Base-by-base conservation (phyloP, 176 grass and related monocot genomes). In the Bonia amplexicaulis region DNA sequence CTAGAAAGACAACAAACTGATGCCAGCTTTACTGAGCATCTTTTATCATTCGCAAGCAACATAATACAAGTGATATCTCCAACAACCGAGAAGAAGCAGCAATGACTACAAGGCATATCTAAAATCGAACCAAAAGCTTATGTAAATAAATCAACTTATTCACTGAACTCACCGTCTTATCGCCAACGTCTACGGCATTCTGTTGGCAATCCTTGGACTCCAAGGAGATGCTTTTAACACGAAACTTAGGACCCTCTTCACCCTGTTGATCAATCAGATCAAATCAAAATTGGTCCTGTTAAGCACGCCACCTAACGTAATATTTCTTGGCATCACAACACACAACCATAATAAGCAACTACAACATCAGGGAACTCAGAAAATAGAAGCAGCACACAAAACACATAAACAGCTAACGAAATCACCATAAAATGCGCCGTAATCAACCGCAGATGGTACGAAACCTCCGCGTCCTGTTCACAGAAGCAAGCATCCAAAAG, bases 221-320 rank as follows among this genome's bases (percentile, higher is more conserved):
- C 37, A 55, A 73, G 48, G 46, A 26, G 47, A 58, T 46, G 12
- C 44, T 79, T 27, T 87, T 73, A 31, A 92, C 41, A 65, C 81
- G 31, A 80, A 88, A 74, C 82, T 86, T 88, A 15, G 88, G 88
- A 58, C 85, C 90, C 70, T 95, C 93, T 75, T 95, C 90, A 75
- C 93, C 93, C 93, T 95, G 85, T 73, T 69, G 27, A 71, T 60
- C 29, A 48, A 69, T 58, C 31, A 44, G 46, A 69, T 63, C 52
- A 44, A 64, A 84, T 40, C 5, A 69, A 65, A 54, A 60, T 46
- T 23, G 19, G 57, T 0, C 26, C 17, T 17, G 76, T 55, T 61
- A 19, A 69, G 40, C 42, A 47, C 12, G 64, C 1, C 11, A 55
- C 40, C 7, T 17, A 20, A 31, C 15, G 44, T n/a, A 16, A 16